Conservation (phyloP, 768 basidiomycete genomes). For the Leccinum imitatum region DNA sequence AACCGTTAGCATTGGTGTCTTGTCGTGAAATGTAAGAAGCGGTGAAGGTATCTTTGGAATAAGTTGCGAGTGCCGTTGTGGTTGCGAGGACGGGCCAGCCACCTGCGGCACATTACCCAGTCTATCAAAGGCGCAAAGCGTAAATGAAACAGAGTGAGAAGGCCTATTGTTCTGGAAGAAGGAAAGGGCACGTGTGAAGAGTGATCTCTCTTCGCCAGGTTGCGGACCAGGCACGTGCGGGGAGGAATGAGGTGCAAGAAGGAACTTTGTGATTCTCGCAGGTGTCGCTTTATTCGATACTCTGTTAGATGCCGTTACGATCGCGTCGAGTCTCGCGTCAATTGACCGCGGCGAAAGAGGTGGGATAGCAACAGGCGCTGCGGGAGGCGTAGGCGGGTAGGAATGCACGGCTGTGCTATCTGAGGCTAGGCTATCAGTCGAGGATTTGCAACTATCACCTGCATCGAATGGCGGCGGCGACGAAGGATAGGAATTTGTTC, state of each 20-base stretch:
- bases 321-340: slow-evolving; percentile 27
- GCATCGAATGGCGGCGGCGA: slow-evolving; percentile 16
- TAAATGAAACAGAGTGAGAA: slow-evolving; percentile 63
- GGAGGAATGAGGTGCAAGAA: slow-evolving; percentile 48
- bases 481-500: slow-evolving; percentile 41
- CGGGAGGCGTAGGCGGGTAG: slow-evolving; percentile 57
- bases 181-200: slow-evolving; percentile 52
- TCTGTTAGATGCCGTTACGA: slow-evolving; percentile 10
- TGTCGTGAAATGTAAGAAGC: slow-evolving; percentile 69
- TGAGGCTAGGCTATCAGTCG: slow-evolving; percentile 28
- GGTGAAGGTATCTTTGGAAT: slow-evolving; percentile 39
- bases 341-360: slow-evolving; percentile 38
- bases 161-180: slow-evolving; percentile 49
- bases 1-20: slow-evolving; percentile 63
- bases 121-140: slow-evolving; percentile 37
- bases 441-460: slow-evolving; percentile 17
- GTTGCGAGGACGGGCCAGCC: slow-evolving; percentile 23
- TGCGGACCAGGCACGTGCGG: slow-evolving; percentile 33
- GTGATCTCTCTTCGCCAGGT: slow-evolving; percentile 35
- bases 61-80: slow-evolving; percentile 20
- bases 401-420: slow-evolving; percentile 46
- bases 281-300: slow-evolving; percentile 5
- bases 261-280: slow-evolving; percentile 45
- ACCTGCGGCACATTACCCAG: slow-evolving; percentile 17
- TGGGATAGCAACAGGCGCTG: slow-evolving; percentile 29